A percentile compares a stretch with the other conserved stretches of the same genome.
Evolutionary conservation across 345 rosid genomes (phyloP).

Genomic region (Lepidium aucheri): DNA sequence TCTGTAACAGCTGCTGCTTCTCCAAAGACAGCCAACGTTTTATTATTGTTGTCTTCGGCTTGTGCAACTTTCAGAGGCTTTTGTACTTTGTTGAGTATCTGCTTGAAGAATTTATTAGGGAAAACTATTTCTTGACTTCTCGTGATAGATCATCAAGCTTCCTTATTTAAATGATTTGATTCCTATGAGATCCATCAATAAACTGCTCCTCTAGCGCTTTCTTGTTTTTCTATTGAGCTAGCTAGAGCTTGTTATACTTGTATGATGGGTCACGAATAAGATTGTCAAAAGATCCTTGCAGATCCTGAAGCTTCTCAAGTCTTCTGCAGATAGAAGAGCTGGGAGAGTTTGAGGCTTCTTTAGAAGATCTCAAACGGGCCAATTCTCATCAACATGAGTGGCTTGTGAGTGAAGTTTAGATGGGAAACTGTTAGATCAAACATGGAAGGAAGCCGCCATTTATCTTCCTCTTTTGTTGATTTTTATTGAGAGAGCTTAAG

Average conservation of each 20-base stretch:
- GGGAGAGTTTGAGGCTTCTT: constrained; percentile 24
- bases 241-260: constrained; percentile 19
- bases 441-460: constrained; percentile 19
- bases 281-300: constrained; percentile 24
- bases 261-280: constrained; percentile 17
- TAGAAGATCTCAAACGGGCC: constrained; percentile 21
- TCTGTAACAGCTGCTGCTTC: constrained; percentile 22
- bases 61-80: not conserved
- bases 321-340: constrained; percentile 15
- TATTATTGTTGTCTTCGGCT: not conserved
- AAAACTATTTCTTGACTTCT: constrained; percentile 17
- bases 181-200: constrained; percentile 31
- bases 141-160: not conserved
- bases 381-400: constrained; percentile 24
- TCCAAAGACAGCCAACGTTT: not conserved
- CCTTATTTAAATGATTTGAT: constrained; percentile 24
- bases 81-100: not conserved
- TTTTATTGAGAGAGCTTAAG: too few relatives aligned
- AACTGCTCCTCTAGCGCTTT: constrained; percentile 17
- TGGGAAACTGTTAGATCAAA: constrained; percentile 31
- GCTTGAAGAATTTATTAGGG: constrained; percentile 8
- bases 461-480: not conserved
- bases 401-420: constrained; percentile 20
- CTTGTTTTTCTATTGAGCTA: constrained; percentile 23
- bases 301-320: constrained; percentile 20